A percentile compares a stretch with the other conserved stretches of the same genome.
Conservation (phyloP, 345 rosid genomes). For the Lumnitzera littorea region DNA sequence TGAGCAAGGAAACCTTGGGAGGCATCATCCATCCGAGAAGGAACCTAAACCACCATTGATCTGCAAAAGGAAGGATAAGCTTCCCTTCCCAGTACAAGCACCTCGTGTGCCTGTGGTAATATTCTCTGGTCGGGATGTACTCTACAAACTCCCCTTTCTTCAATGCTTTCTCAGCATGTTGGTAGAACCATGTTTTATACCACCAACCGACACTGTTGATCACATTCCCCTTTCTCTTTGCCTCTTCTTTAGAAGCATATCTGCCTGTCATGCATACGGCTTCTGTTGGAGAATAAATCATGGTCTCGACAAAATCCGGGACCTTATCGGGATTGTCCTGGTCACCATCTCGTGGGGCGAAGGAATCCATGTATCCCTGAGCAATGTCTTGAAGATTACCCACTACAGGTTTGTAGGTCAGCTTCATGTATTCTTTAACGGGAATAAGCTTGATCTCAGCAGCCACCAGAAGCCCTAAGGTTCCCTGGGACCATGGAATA, state of each 20-base stretch:
- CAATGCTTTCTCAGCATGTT: slow-evolving; percentile 74
- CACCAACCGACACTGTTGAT: slow-evolving; percentile 95
- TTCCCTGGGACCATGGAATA: slow-evolving; percentile 99
- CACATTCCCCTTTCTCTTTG: slow-evolving; percentile 80
- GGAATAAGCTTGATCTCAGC: slow-evolving; percentile 91
- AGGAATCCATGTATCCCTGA: slow-evolving; percentile 86
- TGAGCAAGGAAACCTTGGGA: slow-evolving; percentile 97
- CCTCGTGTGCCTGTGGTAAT: slow-evolving; percentile 96
- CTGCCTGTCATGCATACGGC: slow-evolving; percentile 94
- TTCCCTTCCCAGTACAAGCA: slow-evolving; percentile 99
- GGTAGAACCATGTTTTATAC: slow-evolving; percentile 99
- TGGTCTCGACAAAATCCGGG: slow-evolving; percentile 93
- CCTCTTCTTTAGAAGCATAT: slow-evolving; percentile 89
- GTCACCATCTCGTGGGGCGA: slow-evolving; percentile 84
- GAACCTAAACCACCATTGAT: slow-evolving; percentile 95
- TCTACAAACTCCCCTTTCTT: slow-evolving; percentile 89
- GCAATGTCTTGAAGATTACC: slow-evolving; percentile 66
- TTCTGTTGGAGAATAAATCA: slow-evolving; percentile 63
- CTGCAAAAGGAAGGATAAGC: slow-evolving; percentile 94
- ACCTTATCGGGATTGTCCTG: slow-evolving; percentile 66
- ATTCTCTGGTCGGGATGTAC: slow-evolving; percentile 94
- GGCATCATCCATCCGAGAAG: slow-evolving; percentile 99
- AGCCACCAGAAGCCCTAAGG: slow-evolving; percentile 89
- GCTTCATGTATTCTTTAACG: slow-evolving; percentile 84
- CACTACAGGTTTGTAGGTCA: slow-evolving; percentile 78